A percentile compares a stretch with the other conserved stretches of the same genome.
These are phyloP conservation scores for Malania oleifera DNA, from an alignment of 164 flowering plant genomes.

Conservation along the genomic window DNA sequence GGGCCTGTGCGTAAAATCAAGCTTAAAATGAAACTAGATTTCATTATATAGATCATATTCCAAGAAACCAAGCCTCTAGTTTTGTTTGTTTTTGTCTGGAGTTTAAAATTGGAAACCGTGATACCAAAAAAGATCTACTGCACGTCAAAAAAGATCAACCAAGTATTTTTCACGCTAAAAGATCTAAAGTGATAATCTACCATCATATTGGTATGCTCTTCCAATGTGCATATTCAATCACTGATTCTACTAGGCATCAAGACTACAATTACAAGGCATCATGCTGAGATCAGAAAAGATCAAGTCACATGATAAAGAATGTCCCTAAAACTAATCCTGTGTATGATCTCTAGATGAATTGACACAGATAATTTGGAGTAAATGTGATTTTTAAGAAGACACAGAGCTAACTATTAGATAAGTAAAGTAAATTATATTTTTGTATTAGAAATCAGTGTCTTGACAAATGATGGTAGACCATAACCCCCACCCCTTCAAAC, in stretches of 20 bases:
- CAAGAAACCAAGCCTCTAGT: not conserved
- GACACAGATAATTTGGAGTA: no score
- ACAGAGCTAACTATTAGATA: no score
- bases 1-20: conserved; percentile 53
- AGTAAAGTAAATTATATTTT: no score
- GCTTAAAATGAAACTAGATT: not conserved
- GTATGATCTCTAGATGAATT: no score
- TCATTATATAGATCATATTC: not conserved
- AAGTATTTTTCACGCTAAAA: not conserved
- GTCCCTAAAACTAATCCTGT: no score
- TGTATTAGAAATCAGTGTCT: no score
- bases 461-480: not conserved
- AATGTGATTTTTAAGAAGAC: no score
- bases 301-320: no score
- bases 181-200: not conserved
- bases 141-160: not conserved
- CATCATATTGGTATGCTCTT: not conserved
- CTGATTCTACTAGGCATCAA: no score
- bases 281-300: no score
- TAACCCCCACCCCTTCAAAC: not conserved
- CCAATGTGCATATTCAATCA: not conserved
- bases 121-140: not conserved
- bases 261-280: no score
- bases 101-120: not conserved
- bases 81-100: not conserved